Percentiles rank a stretch among this genome's conserved stretches.
Conservation (phyloP, 768 basidiomycete genomes). For the Psilocybe cubensis region DNA sequence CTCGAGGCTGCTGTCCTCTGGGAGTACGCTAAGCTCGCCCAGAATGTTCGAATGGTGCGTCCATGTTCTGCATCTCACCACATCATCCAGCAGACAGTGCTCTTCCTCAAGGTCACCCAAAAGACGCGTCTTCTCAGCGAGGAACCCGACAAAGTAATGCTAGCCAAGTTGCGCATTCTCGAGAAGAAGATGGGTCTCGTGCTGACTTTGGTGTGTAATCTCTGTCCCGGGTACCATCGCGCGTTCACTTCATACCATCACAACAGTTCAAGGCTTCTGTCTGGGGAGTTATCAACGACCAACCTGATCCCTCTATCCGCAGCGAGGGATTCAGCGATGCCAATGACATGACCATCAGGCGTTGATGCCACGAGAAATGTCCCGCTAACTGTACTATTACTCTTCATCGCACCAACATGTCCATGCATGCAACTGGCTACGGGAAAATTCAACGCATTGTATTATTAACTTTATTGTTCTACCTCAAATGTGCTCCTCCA, state of each 20-base stretch:
- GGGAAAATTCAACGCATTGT: no score
- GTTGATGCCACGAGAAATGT: slow-evolving; percentile 10
- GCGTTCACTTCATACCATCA: neutral
- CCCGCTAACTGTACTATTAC: slow-evolving; percentile 8
- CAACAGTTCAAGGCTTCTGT: slow-evolving; percentile 93
- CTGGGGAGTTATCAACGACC: slow-evolving; percentile 91
- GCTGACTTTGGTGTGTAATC: slow-evolving; percentile 73
- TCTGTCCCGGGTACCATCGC: neutral
- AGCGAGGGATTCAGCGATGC: slow-evolving; percentile 25
- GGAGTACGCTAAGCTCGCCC: slow-evolving; percentile 90
- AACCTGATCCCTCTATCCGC: slow-evolving; percentile 41
- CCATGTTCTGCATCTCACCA: neutral
- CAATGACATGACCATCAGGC: slow-evolving; percentile 28
- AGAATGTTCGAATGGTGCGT: slow-evolving; percentile 78
- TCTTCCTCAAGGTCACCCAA: slow-evolving; percentile 52
- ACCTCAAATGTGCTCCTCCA: slow-evolving; percentile 50
- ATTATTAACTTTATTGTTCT: no score
- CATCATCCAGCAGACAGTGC: neutral
- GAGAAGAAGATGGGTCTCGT: slow-evolving; percentile 97
- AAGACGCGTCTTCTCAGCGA: slow-evolving; percentile 74
- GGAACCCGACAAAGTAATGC: slow-evolving; percentile 76
- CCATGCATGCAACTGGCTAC: neutral
- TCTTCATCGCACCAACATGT: neutral
- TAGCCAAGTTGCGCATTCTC: slow-evolving; percentile 75
- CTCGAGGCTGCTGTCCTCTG: slow-evolving; percentile 84